A percentile compares a stretch with the other conserved stretches of the same genome.
phyloP scores from a whole-genome alignment of 371 early-diverging fungal genomes.

The Mortierella sp. region DNA sequence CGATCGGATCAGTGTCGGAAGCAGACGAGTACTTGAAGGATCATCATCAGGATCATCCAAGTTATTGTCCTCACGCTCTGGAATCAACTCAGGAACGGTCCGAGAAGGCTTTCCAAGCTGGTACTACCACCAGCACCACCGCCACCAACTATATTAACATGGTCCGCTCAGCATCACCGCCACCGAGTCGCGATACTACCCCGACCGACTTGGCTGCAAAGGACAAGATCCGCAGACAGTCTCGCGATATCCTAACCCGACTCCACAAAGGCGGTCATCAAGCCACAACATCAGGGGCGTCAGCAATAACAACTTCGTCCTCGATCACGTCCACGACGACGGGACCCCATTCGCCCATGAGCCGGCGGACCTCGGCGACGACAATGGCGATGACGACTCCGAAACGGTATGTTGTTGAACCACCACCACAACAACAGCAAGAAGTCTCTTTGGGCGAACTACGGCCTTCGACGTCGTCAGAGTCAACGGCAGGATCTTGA shows the following conservation, averaged over 20 bases:
- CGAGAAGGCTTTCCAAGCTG: neutral
- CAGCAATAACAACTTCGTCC: constrained; percentile 7
- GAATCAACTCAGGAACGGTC: neutral
- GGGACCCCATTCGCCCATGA: constrained; percentile 30
- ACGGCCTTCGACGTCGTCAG: too few relatives aligned
- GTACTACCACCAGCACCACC: neutral
- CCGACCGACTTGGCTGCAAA: neutral
- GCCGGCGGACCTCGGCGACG: neutral
- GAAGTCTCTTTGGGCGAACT: too few relatives aligned
- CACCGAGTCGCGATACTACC: neutral
- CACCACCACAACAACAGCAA: too few relatives aligned
- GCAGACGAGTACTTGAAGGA: neutral
- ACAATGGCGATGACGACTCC: neutral
- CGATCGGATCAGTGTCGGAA: neutral
- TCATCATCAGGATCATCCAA: neutral
- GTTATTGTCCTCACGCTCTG: neutral
- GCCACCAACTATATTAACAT: neutral
- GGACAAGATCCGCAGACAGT: constrained; percentile 29
- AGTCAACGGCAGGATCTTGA: too few relatives aligned
- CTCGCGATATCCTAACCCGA: constrained; percentile 26
- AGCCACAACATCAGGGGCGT: neutral
- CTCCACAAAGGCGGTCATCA: constrained; percentile 21
- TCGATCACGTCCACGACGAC: too few relatives aligned
- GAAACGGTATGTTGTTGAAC: too few relatives aligned
- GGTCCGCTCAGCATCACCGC: neutral